Percentiles rank a stretch among this genome's conserved stretches.
phyloP scores from a whole-genome alignment of 2,329 filamentous ascomycete genomes.

The Colletotrichum camelliae region DNA sequence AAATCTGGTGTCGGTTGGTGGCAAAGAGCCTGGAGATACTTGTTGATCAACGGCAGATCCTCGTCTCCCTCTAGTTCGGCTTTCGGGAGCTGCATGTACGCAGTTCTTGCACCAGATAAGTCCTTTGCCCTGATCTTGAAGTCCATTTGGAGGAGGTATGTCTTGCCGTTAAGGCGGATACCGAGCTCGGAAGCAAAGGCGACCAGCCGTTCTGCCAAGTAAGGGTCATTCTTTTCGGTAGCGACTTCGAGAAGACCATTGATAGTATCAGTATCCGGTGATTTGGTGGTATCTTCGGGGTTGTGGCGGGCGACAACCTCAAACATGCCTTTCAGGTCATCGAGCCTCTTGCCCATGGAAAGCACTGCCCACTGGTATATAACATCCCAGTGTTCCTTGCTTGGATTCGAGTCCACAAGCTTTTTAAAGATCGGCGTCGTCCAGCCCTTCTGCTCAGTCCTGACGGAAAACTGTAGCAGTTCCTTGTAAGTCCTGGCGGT shows the following conservation, averaged over 20 bases:
- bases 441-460: slow-evolving; percentile 66
- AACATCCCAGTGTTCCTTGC: slow-evolving; percentile 71
- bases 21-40: slow-evolving; percentile 74
- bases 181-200: slow-evolving; percentile 68
- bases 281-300: slow-evolving; percentile 47
- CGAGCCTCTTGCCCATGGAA: slow-evolving; percentile 69
- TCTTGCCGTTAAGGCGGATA: slow-evolving; percentile 71
- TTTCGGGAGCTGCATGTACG: slow-evolving; percentile 67
- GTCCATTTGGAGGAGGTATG: slow-evolving; percentile 76
- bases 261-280: slow-evolving; percentile 74
- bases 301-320: slow-evolving; percentile 64
- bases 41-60: slow-evolving; percentile 71
- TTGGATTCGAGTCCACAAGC: slow-evolving; percentile 50
- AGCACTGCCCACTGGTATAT: slow-evolving; percentile 79
- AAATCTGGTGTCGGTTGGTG: slow-evolving; percentile 65
- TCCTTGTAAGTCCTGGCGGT: slow-evolving; percentile 53
- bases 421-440: slow-evolving; percentile 63
- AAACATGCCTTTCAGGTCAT: slow-evolving; percentile 78
- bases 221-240: slow-evolving; percentile 70
- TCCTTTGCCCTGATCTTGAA: slow-evolving; percentile 78
- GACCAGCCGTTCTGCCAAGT: slow-evolving; percentile 77
- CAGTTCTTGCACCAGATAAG: slow-evolving; percentile 69
- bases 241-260: slow-evolving; percentile 79
- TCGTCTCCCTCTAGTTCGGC: slow-evolving; percentile 56
- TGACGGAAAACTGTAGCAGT: slow-evolving; percentile 65